Evolutionary conservation across 1,284 basidiomycete species (phyloP).

Genomic region (Leccinum ambiguum): DNA sequence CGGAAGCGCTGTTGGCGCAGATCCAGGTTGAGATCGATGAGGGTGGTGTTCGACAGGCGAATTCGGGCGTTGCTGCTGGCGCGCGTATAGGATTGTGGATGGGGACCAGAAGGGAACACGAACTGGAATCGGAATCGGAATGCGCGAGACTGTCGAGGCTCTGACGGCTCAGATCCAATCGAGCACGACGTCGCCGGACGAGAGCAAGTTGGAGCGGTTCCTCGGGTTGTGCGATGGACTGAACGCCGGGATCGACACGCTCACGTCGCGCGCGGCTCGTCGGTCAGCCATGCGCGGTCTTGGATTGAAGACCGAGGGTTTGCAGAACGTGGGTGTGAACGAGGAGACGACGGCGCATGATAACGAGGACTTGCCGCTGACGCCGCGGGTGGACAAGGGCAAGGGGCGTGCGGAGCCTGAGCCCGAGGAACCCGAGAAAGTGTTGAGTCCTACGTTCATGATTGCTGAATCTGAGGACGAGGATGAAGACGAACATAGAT

Average conservation of each 20-base stretch:
- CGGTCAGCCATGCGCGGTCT: slow-evolving; percentile 46
- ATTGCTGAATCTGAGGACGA: too few species aligned
- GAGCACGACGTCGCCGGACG: slow-evolving; percentile 52
- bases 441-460: too few species aligned
- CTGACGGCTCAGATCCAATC: slow-evolving; percentile 52
- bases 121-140: slow-evolving; percentile 35
- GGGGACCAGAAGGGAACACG: slow-evolving; percentile 10
- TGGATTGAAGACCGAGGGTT: slow-evolving; percentile 37
- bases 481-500: too few species aligned
- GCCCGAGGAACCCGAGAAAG: too few species aligned
- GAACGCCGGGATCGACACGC: slow-evolving; percentile 48
- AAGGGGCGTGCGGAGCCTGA: too few species aligned
- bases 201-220: slow-evolving; percentile 59
- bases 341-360: slow-evolving; percentile 9
- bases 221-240: slow-evolving; percentile 74
- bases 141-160: slow-evolving; percentile 52
- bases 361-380: slow-evolving; percentile 43
- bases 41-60: slow-evolving; percentile 25
- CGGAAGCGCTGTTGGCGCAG: slow-evolving; percentile 45
- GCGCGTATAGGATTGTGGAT: neutral
- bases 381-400: slow-evolving; percentile 40
- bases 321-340: neutral
- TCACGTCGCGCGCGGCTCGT: slow-evolving; percentile 35
- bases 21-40: slow-evolving; percentile 36
- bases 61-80: neutral